Percentiles rank a stretch among this genome's conserved stretches.
Evolutionary conservation across 352 stramenopile species (phyloP).

Genomic region (Phytopythium montanum): DNA sequence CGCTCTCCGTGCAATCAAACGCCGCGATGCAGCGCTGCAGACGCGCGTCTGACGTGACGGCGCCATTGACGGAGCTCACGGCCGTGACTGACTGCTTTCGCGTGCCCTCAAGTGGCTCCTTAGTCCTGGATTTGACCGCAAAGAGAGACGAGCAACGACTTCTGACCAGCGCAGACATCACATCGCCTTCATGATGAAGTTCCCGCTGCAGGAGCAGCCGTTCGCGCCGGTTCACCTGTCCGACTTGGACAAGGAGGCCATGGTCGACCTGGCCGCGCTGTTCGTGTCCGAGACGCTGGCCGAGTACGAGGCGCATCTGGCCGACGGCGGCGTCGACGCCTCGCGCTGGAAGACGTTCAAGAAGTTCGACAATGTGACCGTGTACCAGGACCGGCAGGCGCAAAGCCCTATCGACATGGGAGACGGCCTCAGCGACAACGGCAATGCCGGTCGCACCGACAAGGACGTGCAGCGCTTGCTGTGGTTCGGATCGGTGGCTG

Average conservation of each 20-base stretch:
- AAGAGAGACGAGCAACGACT: too few relatives aligned
- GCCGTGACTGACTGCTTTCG: too few relatives aligned
- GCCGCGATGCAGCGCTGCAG: not conserved
- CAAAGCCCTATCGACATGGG: slow-evolving; percentile 11
- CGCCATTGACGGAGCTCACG: not conserved
- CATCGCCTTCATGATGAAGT: too few relatives aligned
- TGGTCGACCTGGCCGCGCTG: slow-evolving; percentile 20
- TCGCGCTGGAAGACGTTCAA: slow-evolving; percentile 29
- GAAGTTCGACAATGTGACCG: slow-evolving; percentile 28
- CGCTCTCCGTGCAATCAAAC: slow-evolving; percentile 1
- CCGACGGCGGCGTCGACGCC: slow-evolving; percentile 16
- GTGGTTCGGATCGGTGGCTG: slow-evolving; percentile 32
- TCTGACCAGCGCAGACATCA: too few relatives aligned
- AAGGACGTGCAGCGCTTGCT: slow-evolving; percentile 28
- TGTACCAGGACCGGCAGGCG: slow-evolving; percentile 31
- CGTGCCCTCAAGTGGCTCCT: not conserved
- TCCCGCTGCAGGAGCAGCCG: slow-evolving; percentile 23
- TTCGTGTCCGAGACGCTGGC: slow-evolving; percentile 20
- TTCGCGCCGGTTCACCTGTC: slow-evolving; percentile 29
- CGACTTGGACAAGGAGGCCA: slow-evolving; percentile 16
- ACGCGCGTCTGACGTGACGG: not conserved
- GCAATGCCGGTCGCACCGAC: not conserved
- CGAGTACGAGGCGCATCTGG: slow-evolving; percentile 29
- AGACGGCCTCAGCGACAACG: slow-evolving; percentile 7
- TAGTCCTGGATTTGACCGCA: not conserved